Conservation (phyloP, 768 basidiomycete species). For the Suillus clintonianus region DNA sequence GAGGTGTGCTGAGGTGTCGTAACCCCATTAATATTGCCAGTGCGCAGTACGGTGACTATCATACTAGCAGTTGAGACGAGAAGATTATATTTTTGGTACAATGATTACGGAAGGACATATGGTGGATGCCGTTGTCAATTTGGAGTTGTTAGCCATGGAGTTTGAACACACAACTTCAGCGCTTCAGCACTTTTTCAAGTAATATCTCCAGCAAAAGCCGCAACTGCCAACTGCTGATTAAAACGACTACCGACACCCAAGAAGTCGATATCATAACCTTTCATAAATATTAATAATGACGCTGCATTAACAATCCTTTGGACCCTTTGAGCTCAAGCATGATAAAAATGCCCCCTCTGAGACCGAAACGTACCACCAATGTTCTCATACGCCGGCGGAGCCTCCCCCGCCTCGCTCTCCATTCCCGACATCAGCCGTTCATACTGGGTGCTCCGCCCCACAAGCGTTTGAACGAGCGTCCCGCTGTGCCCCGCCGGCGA, state of each 20-base stretch:
- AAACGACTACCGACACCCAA: not conserved
- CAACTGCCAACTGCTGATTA: not conserved
- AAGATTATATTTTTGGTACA: no score
- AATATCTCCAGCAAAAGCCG: not conserved
- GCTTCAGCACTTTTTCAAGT: not conserved
- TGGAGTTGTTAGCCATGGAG: not conserved
- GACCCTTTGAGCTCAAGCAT: not conserved
- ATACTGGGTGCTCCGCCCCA: conserved; percentile 54
- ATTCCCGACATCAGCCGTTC: conserved; percentile 87
- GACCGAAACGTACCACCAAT: conserved; percentile 6
- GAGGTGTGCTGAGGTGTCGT: no score
- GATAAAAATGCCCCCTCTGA: not conserved
- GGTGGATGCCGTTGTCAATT: not conserved
- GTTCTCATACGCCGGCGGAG: conserved; percentile 61
- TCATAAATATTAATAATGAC: not conserved
- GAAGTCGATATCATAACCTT: not conserved
- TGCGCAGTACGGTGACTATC: no score
- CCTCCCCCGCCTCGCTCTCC: conserved; percentile 80
- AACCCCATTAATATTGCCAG: no score
- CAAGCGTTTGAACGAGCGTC: conserved; percentile 24
- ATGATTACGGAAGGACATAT: not conserved
- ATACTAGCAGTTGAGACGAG: not conserved
- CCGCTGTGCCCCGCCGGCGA: conserved; percentile 12
- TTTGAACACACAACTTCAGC: not conserved
- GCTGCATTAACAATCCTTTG: not conserved